Conservation (phyloP, 345 rosid genomes). For the Raphanus raphanistrum region DNA sequence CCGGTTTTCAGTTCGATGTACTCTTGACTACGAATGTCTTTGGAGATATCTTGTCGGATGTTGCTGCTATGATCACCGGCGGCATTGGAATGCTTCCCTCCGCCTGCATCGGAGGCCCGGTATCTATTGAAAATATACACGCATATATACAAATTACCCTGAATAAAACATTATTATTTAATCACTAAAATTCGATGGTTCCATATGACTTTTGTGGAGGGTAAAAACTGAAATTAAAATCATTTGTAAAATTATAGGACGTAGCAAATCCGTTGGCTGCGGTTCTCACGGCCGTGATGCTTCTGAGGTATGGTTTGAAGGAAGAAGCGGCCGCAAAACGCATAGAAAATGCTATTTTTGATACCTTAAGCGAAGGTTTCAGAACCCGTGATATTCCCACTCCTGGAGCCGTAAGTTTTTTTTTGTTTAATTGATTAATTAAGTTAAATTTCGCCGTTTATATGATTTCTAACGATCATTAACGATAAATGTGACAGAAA, state of each 20-base stretch:
- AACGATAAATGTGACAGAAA: neutral
- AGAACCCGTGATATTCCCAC: conserved; percentile 1
- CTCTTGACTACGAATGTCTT: conserved; percentile 1
- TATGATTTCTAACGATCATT: neutral
- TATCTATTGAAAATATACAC: neutral
- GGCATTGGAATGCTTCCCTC: conserved; percentile 7
- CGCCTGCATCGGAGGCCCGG: conserved; percentile 3
- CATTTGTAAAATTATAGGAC: neutral
- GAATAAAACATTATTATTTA: neutral
- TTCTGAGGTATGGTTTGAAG: neutral
- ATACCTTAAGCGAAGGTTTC: neutral
- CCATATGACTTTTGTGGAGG: neutral
- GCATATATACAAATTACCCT: neutral
- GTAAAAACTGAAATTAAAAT: neutral
- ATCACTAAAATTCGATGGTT: neutral
- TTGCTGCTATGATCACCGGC: conserved; percentile 4
- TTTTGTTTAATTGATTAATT: neutral
- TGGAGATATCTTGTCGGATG: neutral
- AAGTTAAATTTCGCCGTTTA: neutral
- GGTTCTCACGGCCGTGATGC: conserved; percentile 6
- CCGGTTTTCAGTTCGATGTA: conserved; percentile 3
- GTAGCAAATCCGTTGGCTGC: neutral
- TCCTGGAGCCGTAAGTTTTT: neutral
- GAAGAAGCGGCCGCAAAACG: neutral
- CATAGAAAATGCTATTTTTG: neutral